Percentiles rank a stretch among this genome's conserved stretches.
Conservation (phyloP, 805 yeast genomes). For the Candida manassasensis region DNA sequence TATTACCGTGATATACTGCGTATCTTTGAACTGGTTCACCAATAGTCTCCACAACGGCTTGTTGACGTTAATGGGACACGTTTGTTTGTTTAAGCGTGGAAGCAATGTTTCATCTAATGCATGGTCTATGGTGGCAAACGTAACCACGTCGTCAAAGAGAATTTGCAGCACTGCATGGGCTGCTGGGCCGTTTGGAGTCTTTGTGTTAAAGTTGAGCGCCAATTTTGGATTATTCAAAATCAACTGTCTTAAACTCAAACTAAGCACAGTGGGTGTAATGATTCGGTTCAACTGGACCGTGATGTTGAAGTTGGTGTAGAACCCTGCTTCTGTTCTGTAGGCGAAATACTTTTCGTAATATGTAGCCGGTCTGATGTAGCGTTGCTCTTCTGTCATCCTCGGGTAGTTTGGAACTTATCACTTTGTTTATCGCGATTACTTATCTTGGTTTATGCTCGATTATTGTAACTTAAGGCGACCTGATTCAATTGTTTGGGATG, state of each 20-base stretch:
- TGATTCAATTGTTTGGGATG: no score
- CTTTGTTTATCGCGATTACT: no score
- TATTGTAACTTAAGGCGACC: no score
- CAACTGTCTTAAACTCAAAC: conserved; percentile 14
- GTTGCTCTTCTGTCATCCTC: no score
- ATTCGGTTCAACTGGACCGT: conserved; percentile 15
- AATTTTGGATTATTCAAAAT: conserved; percentile 15
- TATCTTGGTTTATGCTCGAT: no score
- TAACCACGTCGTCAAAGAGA: conserved; percentile 19
- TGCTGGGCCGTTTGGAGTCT: conserved; percentile 9
- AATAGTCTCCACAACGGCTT: conserved; percentile 20
- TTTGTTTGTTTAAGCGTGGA: conserved; percentile 9
- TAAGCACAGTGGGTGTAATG: conserved; percentile 12
- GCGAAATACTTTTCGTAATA: conserved; percentile 2
- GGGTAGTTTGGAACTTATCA: no score
- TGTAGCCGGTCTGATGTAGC: neutral
- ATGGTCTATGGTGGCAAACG: conserved; percentile 3
- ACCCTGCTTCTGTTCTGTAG: conserved; percentile 1
- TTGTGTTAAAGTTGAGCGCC: conserved; percentile 15
- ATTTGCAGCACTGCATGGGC: conserved; percentile 15
- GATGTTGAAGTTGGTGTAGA: conserved; percentile 21
- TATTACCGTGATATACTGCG: conserved; percentile 17
- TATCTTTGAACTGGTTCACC: conserved; percentile 11
- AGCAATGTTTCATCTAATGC: conserved; percentile 13
- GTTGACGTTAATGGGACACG: conserved; percentile 6